Evolutionary conservation across 2,329 filamentous ascomycete species (phyloP).

Genomic region (Apiospora hydei): DNA sequence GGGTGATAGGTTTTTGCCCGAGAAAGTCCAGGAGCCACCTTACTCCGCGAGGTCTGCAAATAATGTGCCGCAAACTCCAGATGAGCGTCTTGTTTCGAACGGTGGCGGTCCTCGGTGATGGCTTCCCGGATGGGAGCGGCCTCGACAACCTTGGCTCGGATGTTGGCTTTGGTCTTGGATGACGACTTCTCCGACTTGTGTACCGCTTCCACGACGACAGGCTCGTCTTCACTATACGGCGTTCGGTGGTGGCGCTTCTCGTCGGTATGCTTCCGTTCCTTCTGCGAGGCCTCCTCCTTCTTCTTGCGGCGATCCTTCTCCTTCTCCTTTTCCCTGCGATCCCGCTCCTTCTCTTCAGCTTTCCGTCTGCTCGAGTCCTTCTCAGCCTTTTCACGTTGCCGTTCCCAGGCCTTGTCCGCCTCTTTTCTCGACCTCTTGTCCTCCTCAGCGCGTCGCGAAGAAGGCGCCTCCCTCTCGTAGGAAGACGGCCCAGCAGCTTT

Average conservation of each 20-base stretch:
- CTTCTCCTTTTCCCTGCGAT: constrained; percentile 46
- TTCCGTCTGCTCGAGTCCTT: constrained; percentile 35
- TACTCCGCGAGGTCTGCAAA: constrained; percentile 38
- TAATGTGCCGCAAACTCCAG: constrained; percentile 40
- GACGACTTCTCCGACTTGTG: neutral
- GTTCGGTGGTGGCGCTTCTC: constrained; percentile 35
- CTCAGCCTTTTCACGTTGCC: constrained; percentile 32
- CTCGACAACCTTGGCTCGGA: constrained; percentile 23
- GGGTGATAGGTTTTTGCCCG: constrained; percentile 37
- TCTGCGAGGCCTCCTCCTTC: constrained; percentile 39
- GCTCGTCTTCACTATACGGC: neutral
- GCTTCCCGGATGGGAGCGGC: constrained; percentile 2
- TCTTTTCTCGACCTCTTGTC: constrained; percentile 44
- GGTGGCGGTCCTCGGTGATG: constrained; percentile 5
- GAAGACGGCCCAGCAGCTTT: constrained; percentile 28
- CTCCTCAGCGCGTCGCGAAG: constrained; percentile 45
- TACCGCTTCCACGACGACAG: neutral
- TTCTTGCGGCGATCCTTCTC: constrained; percentile 34
- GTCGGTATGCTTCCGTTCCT: constrained; percentile 39
- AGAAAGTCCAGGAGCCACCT: constrained; percentile 28
- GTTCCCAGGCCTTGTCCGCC: constrained; percentile 34
- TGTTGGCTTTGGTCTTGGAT: constrained; percentile 27
- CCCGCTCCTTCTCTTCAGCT: constrained; percentile 39
- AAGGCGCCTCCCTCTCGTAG: constrained; percentile 48
- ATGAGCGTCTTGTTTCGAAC: constrained; percentile 20